Evolutionary conservation across 108 stramenopile genomes (phyloP).

Genomic region (Nitzschia palea): DNA sequence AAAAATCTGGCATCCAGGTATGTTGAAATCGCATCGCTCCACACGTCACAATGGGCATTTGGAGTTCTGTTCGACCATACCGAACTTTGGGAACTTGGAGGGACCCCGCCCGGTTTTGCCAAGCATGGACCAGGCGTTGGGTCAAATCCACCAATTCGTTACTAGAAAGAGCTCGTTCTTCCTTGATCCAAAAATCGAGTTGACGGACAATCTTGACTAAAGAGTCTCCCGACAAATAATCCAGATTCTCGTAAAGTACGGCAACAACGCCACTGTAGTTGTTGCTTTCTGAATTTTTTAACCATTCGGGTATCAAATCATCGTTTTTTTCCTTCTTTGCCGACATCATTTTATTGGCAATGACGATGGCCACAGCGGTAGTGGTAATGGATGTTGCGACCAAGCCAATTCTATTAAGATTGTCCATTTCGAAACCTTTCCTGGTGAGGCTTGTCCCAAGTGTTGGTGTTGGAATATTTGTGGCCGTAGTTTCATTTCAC

Average conservation of each 20-base stretch:
- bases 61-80: slow-evolving; percentile 82
- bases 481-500: too few relatives aligned
- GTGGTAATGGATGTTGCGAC: background rate
- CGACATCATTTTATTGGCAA: slow-evolving; percentile 1
- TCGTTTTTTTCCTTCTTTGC: background rate
- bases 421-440: too few relatives aligned
- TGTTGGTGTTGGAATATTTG: too few relatives aligned
- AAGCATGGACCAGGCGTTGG: slow-evolving; percentile 7
- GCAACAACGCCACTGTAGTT: background rate
- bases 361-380: background rate
- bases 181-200: slow-evolving; percentile 13
- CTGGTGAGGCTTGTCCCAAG: too few relatives aligned
- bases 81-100: slow-evolving; percentile 67
- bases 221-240: background rate
- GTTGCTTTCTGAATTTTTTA: background rate
- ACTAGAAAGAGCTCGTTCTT: background rate
- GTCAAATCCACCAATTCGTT: slow-evolving; percentile 3
- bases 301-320: background rate
- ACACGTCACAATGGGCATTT: slow-evolving; percentile 87
- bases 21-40: slow-evolving; percentile 94
- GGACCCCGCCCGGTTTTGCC: background rate
- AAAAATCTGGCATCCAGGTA: slow-evolving; percentile 47
- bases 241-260: slow-evolving; percentile 3
- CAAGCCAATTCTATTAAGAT: background rate
- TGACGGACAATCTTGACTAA: slow-evolving; percentile 5